These are phyloP conservation scores for Solanum hybrid DNA, from an alignment of 305 asterid genomes.

Conservation along the genomic window DNA sequence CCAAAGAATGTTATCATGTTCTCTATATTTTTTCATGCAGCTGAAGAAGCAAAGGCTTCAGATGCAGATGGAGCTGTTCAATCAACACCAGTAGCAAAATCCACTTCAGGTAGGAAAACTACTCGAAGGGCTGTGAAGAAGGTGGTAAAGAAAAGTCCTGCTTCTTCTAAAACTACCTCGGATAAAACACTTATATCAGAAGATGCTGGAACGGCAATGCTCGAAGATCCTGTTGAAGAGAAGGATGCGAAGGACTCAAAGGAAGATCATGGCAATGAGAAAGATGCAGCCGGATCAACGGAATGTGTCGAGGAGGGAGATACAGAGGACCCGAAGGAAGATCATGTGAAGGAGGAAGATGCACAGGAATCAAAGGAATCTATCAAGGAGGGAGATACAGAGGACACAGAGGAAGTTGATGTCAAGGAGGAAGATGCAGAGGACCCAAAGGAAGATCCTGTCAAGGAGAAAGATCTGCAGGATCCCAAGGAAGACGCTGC, in stretches of 20 bases:
- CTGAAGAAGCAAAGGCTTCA: conserved; percentile 16
- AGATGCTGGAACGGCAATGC: conserved; percentile 12
- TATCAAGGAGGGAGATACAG: background rate
- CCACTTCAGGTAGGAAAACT: conserved; percentile 22
- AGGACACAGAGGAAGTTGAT: background rate
- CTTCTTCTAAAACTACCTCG: conserved; percentile 17
- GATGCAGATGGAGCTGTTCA: conserved; percentile 16
- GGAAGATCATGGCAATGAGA: background rate
- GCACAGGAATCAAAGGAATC: background rate
- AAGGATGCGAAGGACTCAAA: conserved; percentile 2
- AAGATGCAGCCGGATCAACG: background rate
- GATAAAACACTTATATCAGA: conserved; percentile 13
- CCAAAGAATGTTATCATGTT: background rate
- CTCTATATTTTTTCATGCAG: conserved; percentile 8
- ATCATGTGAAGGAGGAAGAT: background rate
- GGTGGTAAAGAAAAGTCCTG: conserved; percentile 25
- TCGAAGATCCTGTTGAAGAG: conserved; percentile 12
- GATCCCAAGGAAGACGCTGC: background rate
- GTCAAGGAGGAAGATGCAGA: background rate
- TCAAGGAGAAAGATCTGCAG: background rate
- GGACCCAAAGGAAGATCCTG: background rate
- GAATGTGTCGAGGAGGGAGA: background rate
- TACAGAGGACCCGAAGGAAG: background rate
- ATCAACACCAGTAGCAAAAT: conserved; percentile 21
- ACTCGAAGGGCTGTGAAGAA: conserved; percentile 33